Evolutionary conservation across 768 basidiomycete species (phyloP), one percentile per base, ranked within the genome.

Genomic region (Russula sp.): DNA sequence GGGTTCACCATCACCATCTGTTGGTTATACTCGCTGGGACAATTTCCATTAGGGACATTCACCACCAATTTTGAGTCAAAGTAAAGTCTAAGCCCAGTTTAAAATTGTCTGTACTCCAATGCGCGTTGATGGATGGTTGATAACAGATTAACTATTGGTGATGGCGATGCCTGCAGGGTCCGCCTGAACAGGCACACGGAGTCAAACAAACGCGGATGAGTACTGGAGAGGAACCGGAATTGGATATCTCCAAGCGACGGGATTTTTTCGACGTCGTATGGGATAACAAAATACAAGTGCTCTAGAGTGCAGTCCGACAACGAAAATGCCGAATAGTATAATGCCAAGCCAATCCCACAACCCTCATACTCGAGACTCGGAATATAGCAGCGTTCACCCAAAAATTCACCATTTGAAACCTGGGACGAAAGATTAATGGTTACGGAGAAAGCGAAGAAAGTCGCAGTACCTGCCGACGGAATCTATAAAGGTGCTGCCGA

Each of bases 91-190:
- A 30, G 30, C 87, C 86, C 18, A 89, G 69, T 70, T 84, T 86
- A 72, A 88, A 84, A 18, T 9, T 73, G 69, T 88, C 86, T 24
- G 77, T 77, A 73, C 86, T 86, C 81, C 83, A 88, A 70, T n/a
- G 89, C 76, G 22, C 86, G 83, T 68, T 87, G 85, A 72, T 83
- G 88, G 62, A 84, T 73, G 69, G 36, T 7, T 20, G 69, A 60
- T 71, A 76, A 28, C 24, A 5, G 1, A 26, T 55, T 20, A n/a
- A 6, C 18, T n/a, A 28, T 30, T n/a, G 48, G 50, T 46, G 76
- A 73, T 36, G 28, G 28, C 54, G 34, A 71, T 36, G n/a, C n/a
- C n/a, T n/a, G n/a, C 55, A 59, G 3, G 69, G 51, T 73, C 71
- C 49, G 74, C 59, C 26, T 75, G 76, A 72, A 18, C 30, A 4